Conservation (phyloP, 73 alveolate species). For the Paraurostyla sp. region DNA sequence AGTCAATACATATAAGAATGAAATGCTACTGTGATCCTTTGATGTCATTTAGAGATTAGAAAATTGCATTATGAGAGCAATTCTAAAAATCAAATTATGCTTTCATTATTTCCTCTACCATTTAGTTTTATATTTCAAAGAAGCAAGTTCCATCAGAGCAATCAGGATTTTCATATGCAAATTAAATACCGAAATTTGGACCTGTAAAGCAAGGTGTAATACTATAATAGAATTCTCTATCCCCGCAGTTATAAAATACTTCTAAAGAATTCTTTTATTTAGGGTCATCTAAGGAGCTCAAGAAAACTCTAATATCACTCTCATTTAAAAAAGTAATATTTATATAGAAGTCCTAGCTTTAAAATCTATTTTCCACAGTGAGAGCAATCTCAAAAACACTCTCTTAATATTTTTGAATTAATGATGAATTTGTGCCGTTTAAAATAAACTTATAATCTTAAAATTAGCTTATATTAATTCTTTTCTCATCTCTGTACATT, state of each 20-base stretch:
- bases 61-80: background rate
- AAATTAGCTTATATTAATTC: background rate
- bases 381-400: background rate
- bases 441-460: background rate
- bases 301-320: background rate
- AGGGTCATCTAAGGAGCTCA: background rate
- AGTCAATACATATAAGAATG: too few species aligned
- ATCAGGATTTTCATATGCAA: background rate
- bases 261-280: background rate
- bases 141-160: slow-evolving; percentile 3
- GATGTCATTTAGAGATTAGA: too few species aligned
- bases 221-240: background rate
- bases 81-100: background rate
- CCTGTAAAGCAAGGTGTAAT: background rate
- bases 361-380: background rate
- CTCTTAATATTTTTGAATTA: background rate
- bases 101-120: background rate
- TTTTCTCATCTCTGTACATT: background rate
- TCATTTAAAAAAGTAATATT: slow-evolving; percentile 1
- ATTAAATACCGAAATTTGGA: background rate
- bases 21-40: too few species aligned
- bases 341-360: background rate
- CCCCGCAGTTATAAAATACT: slow-evolving; percentile 34
- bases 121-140: background rate
- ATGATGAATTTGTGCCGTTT: background rate